These are phyloP conservation scores for Conticribra guillardii DNA, from an alignment of 108 stramenopile species.

Conservation along the genomic window DNA sequence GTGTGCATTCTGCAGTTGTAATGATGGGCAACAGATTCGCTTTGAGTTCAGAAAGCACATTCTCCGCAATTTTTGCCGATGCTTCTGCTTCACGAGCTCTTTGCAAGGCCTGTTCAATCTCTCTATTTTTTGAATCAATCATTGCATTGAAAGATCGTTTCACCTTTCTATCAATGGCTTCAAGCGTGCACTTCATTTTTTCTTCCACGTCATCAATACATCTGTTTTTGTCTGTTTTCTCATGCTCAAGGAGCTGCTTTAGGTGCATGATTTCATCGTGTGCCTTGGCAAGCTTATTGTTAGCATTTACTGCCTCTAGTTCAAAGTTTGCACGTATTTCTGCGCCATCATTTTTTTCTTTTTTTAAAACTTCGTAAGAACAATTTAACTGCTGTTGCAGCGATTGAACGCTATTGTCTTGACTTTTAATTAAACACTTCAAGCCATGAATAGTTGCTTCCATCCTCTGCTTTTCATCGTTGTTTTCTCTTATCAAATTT, in stretches of 20 bases:
- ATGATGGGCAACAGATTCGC: constrained; percentile 14
- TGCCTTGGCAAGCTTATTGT: constrained; percentile 6
- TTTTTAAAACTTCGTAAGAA: neutral
- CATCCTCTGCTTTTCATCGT: constrained; percentile 24
- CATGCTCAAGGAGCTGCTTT: constrained; percentile 10
- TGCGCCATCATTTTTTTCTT: neutral
- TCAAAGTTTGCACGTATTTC: neutral
- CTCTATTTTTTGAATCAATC: constrained; percentile 24
- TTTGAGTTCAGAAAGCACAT: constrained; percentile 20
- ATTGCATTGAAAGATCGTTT: constrained; percentile 21
- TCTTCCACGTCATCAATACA: constrained; percentile 16
- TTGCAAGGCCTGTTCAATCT: constrained; percentile 18
- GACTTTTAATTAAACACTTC: constrained; percentile 6
- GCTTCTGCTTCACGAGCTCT: constrained; percentile 21
- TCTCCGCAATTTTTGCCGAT: constrained; percentile 24
- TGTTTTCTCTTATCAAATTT: constrained; percentile 6
- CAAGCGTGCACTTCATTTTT: constrained; percentile 36
- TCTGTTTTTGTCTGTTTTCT: constrained; percentile 17
- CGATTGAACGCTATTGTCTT: constrained; percentile 2
- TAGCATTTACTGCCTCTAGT: neutral
- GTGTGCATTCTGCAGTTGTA: constrained; percentile 13
- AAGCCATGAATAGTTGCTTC: constrained; percentile 14
- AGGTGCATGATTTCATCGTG: constrained; percentile 9
- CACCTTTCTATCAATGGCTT: constrained; percentile 28
- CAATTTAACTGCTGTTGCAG: constrained; percentile 16